Conservation (phyloP, 257 asterid genomes). For the Paulownia fortunei region DNA sequence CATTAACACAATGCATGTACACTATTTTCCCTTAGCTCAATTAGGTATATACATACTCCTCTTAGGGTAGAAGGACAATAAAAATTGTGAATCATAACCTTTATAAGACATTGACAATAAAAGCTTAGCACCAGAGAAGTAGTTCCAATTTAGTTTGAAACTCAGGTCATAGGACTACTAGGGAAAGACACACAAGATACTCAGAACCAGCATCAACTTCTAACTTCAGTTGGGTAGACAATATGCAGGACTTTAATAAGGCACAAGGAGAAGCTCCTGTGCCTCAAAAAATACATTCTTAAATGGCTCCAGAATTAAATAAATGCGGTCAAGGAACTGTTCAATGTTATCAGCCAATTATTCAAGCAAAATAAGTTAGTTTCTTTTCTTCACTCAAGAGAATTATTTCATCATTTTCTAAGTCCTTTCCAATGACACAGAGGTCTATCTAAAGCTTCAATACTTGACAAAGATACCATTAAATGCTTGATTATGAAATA, state of each 20-base stretch:
- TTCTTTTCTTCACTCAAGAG: not conserved
- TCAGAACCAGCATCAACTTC: slow-evolving; percentile 17
- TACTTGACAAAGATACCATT: not conserved
- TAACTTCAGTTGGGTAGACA: not conserved
- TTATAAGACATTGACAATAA: slow-evolving; percentile 3
- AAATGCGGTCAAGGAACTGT: slow-evolving; percentile 1
- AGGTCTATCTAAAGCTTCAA: not conserved
- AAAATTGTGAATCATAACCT: too few species aligned
- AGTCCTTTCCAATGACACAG: slow-evolving; percentile 6
- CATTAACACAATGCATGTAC: not conserved
- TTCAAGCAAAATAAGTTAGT: not conserved
- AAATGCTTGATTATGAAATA: slow-evolving; percentile 15
- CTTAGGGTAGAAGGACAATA: not conserved
- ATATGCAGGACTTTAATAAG: not conserved
- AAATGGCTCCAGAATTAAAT: not conserved
- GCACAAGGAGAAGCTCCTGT: slow-evolving; percentile 12
- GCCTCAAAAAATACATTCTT: slow-evolving; percentile 4
- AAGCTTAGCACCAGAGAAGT: not conserved
- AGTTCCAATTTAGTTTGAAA: slow-evolving; percentile 4
- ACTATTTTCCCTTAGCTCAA: not conserved
- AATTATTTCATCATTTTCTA: not conserved
- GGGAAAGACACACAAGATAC: not conserved
- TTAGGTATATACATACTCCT: not conserved
- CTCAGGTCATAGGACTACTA: too few species aligned
- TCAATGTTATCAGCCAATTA: slow-evolving; percentile 16